phyloP scores from a whole-genome alignment of 2,329 filamentous ascomycete genomes.

The Aspergillus jensenii region DNA sequence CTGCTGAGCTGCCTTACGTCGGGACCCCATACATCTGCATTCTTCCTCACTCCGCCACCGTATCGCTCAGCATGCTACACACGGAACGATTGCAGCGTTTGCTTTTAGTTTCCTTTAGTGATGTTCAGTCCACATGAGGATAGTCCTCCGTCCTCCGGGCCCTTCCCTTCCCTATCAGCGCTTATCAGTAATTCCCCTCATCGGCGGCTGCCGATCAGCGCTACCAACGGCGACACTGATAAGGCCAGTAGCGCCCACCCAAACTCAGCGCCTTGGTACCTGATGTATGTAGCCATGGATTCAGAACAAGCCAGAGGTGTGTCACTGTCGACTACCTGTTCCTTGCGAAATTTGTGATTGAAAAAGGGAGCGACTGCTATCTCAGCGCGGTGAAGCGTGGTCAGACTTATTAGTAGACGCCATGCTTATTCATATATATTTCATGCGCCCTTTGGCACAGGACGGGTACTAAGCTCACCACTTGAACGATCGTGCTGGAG shows the following conservation, averaged over 20 bases:
- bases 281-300: background rate
- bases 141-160: too few species aligned
- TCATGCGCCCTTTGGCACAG: too few species aligned
- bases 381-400: too few species aligned
- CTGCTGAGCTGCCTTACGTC: constrained; percentile 12
- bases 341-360: too few species aligned
- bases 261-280: background rate
- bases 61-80: background rate
- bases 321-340: too few species aligned
- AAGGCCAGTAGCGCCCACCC: background rate
- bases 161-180: background rate
- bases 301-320: background rate
- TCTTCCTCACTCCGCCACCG: background rate
- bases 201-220: constrained; percentile 4
- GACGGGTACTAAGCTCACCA: too few species aligned
- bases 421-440: too few species aligned
- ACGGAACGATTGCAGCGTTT: background rate
- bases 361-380: too few species aligned
- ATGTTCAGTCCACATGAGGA: background rate
- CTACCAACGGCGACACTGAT: constrained; percentile 1
- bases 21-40: background rate
- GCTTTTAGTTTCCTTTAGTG: background rate
- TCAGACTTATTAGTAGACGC: too few species aligned
- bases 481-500: too few species aligned
- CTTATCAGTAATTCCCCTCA: constrained; percentile 10